phyloP scores from a whole-genome alignment of 2,329 filamentous ascomycete species.

The Didymella lethalis region DNA sequence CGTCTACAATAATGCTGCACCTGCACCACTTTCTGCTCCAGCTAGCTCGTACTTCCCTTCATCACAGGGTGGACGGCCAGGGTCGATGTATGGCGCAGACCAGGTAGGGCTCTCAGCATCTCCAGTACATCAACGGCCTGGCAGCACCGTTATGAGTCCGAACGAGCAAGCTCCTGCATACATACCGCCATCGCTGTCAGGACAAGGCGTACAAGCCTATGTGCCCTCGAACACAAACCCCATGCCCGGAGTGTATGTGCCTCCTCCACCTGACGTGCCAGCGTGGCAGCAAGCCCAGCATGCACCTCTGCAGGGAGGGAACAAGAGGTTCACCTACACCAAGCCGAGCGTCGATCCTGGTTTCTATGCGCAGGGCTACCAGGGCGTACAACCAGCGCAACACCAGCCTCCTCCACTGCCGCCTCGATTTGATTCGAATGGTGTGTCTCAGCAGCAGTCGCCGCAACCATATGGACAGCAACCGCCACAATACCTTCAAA shows the following conservation, averaged over 20 bases:
- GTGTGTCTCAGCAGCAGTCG: slow-evolving; percentile 19
- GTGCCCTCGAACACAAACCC: slow-evolving; percentile 46
- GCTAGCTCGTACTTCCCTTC: slow-evolving; percentile 45
- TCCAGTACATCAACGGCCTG: slow-evolving; percentile 30
- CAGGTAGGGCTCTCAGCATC: slow-evolving; percentile 31
- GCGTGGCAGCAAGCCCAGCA: slow-evolving; percentile 50
- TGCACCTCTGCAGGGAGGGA: slow-evolving; percentile 41
- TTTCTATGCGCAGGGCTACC: slow-evolving; percentile 38
- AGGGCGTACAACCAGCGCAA: slow-evolving; percentile 28
- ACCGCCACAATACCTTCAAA: slow-evolving; percentile 14
- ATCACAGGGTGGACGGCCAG: slow-evolving; percentile 36
- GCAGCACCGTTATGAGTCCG: slow-evolving; percentile 37
- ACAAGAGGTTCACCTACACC: slow-evolving; percentile 45
- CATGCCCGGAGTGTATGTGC: slow-evolving; percentile 47
- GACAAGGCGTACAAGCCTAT: slow-evolving; percentile 47
- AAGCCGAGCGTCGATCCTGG: slow-evolving; percentile 39
- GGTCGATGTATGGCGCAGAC: slow-evolving; percentile 41
- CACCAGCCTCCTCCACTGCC: slow-evolving; percentile 26
- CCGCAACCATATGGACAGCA: slow-evolving; percentile 30
- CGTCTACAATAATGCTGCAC: slow-evolving; percentile 38
- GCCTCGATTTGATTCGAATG: slow-evolving; percentile 23
- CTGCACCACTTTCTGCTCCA: slow-evolving; percentile 42
- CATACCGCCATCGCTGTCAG: slow-evolving; percentile 44
- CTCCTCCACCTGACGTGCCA: slow-evolving; percentile 48
- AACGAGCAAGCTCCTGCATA: slow-evolving; percentile 47